Evolutionary conservation across 805 yeast species (phyloP).

Genomic region (Jamesozyma rosinii): DNA sequence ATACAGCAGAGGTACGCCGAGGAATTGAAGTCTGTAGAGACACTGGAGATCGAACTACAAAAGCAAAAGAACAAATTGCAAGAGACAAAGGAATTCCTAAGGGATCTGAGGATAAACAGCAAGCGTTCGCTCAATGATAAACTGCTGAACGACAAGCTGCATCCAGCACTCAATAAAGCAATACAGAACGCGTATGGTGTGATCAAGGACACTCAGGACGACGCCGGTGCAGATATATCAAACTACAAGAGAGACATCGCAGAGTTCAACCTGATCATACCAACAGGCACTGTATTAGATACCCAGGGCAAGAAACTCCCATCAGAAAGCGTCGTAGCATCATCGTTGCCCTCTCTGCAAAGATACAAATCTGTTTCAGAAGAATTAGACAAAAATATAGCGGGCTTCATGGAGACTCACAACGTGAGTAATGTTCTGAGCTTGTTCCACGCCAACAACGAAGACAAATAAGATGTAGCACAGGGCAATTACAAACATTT

Average conservation of each 20-base stretch:
- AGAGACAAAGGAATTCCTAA: conserved; percentile 9
- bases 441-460: not conserved
- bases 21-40: conserved; percentile 19
- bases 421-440: not conserved
- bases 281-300: not conserved
- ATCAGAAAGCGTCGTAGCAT: not conserved
- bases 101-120: conserved; percentile 8
- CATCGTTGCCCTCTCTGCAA: not conserved
- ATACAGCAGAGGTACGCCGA: conserved; percentile 20
- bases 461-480: not conserved
- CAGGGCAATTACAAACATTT: no score
- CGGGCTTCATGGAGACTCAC: not conserved
- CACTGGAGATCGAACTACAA: conserved; percentile 16
- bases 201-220: conserved; percentile 1
- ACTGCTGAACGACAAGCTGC: conserved; percentile 16
- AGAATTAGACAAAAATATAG: not conserved
- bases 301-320: not conserved
- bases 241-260: conserved; percentile 4
- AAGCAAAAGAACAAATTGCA: conserved; percentile 15
- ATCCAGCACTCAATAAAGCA: conserved; percentile 24
- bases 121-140: conserved; percentile 14
- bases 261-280: conserved; percentile 4
- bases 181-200: conserved; percentile 24
- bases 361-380: not conserved
- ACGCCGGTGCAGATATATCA: not conserved